Percentiles rank a stretch among this genome's conserved stretches.
These are phyloP conservation scores for Fusarium pseudoanthophilum DNA, from an alignment of 2,329 filamentous ascomycete genomes.

Conservation along the genomic window DNA sequence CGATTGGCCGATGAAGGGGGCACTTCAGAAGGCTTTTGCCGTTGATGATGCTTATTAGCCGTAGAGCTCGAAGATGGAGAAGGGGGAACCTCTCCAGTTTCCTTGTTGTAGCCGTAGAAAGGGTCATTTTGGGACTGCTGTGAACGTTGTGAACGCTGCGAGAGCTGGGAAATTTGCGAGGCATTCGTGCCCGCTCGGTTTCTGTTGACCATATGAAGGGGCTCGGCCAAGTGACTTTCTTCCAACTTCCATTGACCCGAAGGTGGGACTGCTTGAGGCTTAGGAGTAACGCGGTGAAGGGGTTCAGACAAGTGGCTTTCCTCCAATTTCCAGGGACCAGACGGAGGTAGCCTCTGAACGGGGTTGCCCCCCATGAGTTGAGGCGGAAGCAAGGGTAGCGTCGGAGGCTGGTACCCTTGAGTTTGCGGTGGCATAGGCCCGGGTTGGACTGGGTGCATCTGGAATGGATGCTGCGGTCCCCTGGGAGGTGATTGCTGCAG, in stretches of 20 bases:
- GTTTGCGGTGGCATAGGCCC: conserved; percentile 21
- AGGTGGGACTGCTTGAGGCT: conserved; percentile 53
- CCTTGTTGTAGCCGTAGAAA: conserved; percentile 55
- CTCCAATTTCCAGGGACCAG: conserved; percentile 64
- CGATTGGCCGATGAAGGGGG: conserved; percentile 63
- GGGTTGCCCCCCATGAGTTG: conserved; percentile 48
- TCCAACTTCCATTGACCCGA: conserved; percentile 62
- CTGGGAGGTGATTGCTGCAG: conserved; percentile 16
- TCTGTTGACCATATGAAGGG: conserved; percentile 52
- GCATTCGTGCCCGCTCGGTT: conserved; percentile 48
- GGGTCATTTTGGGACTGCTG: conserved; percentile 46
- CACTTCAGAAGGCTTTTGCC: conserved; percentile 50
- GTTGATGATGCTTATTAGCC: conserved; percentile 33
- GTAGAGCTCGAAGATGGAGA: conserved; percentile 20
- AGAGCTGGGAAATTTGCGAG: conserved; percentile 26
- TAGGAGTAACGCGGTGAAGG: conserved; percentile 48
- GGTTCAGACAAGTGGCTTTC: conserved; percentile 66
- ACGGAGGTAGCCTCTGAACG: conserved; percentile 54
- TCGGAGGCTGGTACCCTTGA: conserved; percentile 15
- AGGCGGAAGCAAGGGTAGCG: conserved; percentile 40
- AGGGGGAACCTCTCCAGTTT: conserved; percentile 54
- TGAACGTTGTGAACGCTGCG: conserved; percentile 37
- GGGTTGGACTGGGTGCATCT: conserved; percentile 32
- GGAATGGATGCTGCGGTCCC: conserved; percentile 33
- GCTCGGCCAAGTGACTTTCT: conserved; percentile 64